These are phyloP conservation scores for Leucocoprinus sp. DNA, from an alignment of 768 basidiomycete genomes.

Conservation along the genomic window DNA sequence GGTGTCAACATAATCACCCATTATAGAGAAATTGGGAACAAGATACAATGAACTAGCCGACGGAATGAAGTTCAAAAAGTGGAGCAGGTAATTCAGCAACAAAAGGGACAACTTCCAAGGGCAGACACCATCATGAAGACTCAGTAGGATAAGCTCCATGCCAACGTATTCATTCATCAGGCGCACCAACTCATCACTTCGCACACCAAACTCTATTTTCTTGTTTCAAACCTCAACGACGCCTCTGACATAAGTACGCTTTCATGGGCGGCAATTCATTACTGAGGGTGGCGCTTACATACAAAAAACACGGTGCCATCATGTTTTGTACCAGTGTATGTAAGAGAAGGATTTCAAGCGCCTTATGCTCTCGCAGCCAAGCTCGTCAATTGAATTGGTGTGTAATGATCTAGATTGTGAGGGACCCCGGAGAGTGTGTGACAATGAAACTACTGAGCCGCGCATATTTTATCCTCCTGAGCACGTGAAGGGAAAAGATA, in stretches of 20 bases:
- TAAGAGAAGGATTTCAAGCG: background rate
- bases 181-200: background rate
- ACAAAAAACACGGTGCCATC: background rate
- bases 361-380: constrained; percentile 1
- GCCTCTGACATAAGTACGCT: background rate
- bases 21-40: no score
- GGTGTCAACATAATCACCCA: no score
- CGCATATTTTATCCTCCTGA: no score
- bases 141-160: background rate
- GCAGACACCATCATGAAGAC: background rate
- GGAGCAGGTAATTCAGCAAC: background rate
- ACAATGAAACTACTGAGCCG: no score
- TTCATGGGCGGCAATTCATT: background rate
- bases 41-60: background rate
- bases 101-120: background rate
- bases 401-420: no score
- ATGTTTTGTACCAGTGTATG: background rate
- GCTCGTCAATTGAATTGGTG: constrained; percentile 1
- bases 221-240: background rate
- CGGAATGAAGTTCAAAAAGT: background rate
- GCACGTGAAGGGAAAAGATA: no score
- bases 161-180: background rate
- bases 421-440: background rate
- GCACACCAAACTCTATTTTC: background rate
- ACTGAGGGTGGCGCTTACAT: background rate